phyloP scores from a whole-genome alignment of 768 basidiomycete genomes.

The Termitomyces titanicus region DNA sequence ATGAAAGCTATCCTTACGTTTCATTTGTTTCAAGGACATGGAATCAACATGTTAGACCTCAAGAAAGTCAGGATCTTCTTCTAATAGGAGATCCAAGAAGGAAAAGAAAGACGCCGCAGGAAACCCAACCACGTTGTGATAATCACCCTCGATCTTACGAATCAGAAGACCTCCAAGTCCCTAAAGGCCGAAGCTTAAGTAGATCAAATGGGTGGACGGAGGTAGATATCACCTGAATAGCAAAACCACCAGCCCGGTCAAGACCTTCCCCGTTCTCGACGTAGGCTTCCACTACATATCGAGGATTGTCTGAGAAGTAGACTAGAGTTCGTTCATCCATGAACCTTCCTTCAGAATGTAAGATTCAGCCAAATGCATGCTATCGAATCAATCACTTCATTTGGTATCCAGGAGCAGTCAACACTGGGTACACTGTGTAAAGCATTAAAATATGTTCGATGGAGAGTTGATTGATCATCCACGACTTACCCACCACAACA shows the following conservation, averaged over 20 bases:
- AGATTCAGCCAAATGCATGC: background rate
- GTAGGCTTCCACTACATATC: slow-evolving; percentile 67
- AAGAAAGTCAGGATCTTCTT: slow-evolving; percentile 77
- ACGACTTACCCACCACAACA: slow-evolving; percentile 65
- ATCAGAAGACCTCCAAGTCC: slow-evolving; percentile 80
- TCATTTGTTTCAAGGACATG: too few relatives aligned
- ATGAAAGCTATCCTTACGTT: too few relatives aligned
- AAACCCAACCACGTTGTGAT: slow-evolving; percentile 89
- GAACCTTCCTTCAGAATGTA: slow-evolving; percentile 52
- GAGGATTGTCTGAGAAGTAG: slow-evolving; percentile 65
- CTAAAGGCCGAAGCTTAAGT: slow-evolving; percentile 29
- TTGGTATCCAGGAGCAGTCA: slow-evolving; percentile 73
- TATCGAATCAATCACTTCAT: slow-evolving; percentile 25
- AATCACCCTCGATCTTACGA: slow-evolving; percentile 86
- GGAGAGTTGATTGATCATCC: background rate
- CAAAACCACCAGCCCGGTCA: slow-evolving; percentile 92
- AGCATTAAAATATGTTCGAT: background rate
- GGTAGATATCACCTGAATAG: slow-evolving; percentile 65
- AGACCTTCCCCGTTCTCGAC: slow-evolving; percentile 82
- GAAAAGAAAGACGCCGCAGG: slow-evolving; percentile 84
- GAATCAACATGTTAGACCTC: slow-evolving; percentile 26
- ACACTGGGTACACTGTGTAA: slow-evolving; percentile 62
- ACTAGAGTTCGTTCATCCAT: slow-evolving; percentile 83
- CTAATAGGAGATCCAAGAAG: slow-evolving; percentile 62
- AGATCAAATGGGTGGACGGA: background rate